Base-by-base conservation (phyloP, 1,284 basidiomycete genomes). In the Boletus sp. region DNA sequence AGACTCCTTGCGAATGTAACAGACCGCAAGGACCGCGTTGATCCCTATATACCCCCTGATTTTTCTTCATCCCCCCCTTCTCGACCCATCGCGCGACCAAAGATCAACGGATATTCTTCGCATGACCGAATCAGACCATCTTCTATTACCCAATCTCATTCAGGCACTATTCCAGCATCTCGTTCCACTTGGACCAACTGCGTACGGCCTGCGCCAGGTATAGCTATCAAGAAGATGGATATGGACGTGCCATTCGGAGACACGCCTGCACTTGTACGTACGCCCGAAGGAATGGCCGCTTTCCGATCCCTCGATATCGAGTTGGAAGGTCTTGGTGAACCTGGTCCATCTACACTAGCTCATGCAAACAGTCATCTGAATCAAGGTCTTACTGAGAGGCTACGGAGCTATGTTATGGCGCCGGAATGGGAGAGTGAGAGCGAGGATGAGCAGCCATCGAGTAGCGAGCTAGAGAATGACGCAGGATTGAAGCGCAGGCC, bases 1-100 rank as follows among this genome's bases (percentile, higher is more conserved):
- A 77, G 84, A 57, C 77, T 97, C 23, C 79, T 98, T 26, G 82
- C 83, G 59, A 87, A 94, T 60, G 84, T 98, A 54, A 89, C 88
- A 2, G 95, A 98, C 66, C 82, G 84, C 54, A 87, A 85, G 60
- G 92, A 95, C 55, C 78, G 85, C 44, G 70, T 72, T 6, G 84
- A 84, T 57, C 84, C 82, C 16, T 63, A 62, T 52, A 81, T 70
- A 71, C 49, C 59, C 56, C 52, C 54, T 4, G 51, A 60, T 45
- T 59, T 65, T 25, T 59, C 64, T 34, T 45, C 50, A 9, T 44
- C 57, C 0, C 46, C 62, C 10, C 37, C 50, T 14, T 33, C 45
- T 47, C 59, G 66, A 32, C 57, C 62, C 3, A 40, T 62, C 16
- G 51, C 63, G 6, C 58, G 66, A 27, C 62, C 65, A 20, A 68